Evolutionary conservation across 202 grass and related monocot species (phyloP).

Genomic region (Carex sylvatica): DNA sequence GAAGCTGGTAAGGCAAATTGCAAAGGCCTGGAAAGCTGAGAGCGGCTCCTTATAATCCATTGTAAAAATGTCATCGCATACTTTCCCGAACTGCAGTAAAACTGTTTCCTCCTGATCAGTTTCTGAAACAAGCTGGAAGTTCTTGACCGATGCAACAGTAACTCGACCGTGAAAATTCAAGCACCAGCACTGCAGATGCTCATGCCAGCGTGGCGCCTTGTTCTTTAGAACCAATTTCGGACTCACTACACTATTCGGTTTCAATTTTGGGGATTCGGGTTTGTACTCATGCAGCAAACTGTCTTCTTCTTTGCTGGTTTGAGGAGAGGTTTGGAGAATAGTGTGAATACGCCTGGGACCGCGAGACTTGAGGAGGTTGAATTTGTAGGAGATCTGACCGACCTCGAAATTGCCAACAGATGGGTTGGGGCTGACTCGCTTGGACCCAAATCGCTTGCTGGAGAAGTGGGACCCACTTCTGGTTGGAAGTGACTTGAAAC

Average conservation of each 20-base stretch:
- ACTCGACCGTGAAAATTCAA: constrained; percentile 90
- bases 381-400: constrained; percentile 79
- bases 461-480: constrained; percentile 29
- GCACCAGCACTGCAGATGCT: constrained; percentile 96
- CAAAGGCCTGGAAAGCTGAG: constrained; percentile 83
- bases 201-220: constrained; percentile 92
- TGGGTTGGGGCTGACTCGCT: constrained; percentile 80
- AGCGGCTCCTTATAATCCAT: constrained; percentile 91
- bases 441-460: constrained; percentile 67
- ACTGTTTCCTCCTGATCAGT: constrained; percentile 68
- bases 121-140: constrained; percentile 67
- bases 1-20: constrained; percentile 92
- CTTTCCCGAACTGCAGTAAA: constrained; percentile 81
- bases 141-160: constrained; percentile 91
- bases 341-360: constrained; percentile 83
- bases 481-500: constrained; percentile 64
- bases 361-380: constrained; percentile 88
- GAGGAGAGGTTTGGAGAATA: constrained; percentile 45
- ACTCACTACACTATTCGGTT: constrained; percentile 25
- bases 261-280: constrained; percentile 45
- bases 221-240: constrained; percentile 44
- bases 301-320: constrained; percentile 1
- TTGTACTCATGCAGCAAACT: constrained; percentile 35
- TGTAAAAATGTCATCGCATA: constrained; percentile 56
- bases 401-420: constrained; percentile 71